These are phyloP conservation scores for Salicornia ramosissima DNA, from an alignment of 148 eudicot species.

Conservation along the genomic window DNA sequence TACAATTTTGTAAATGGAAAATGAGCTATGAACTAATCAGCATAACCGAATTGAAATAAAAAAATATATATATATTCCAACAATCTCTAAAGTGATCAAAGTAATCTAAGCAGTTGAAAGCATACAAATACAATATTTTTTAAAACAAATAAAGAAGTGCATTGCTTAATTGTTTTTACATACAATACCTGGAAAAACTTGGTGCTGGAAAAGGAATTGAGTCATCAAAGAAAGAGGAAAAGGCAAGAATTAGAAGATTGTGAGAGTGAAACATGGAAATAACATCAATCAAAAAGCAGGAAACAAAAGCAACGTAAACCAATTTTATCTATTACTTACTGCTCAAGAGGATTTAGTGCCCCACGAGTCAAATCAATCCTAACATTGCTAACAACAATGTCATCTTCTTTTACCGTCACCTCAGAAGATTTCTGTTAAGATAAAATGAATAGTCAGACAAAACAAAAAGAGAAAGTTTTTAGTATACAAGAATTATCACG, in stretches of 20 bases:
- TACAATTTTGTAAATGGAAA: neutral
- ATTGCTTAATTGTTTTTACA: neutral
- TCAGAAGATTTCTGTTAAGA: conserved; percentile 50
- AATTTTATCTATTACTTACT: conserved; percentile 33
- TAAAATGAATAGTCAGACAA: neutral
- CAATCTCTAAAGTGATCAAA: neutral
- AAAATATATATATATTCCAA: neutral
- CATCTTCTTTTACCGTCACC: conserved; percentile 59
- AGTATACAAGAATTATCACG: neutral
- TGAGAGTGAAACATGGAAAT: neutral
- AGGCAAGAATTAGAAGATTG: neutral
- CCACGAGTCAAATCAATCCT: conserved; percentile 80
- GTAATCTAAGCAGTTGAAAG: neutral
- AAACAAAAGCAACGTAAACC: neutral
- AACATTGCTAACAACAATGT: conserved; percentile 70
- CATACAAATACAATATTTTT: neutral
- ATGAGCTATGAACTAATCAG: neutral
- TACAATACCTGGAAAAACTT: conserved; percentile 64
- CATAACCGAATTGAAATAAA: neutral
- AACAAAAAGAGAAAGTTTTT: neutral
- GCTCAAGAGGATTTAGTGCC: conserved; percentile 63
- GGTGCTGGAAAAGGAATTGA: conserved; percentile 42
- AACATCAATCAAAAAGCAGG: neutral
- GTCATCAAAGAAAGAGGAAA: neutral
- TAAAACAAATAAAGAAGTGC: neutral